These are phyloP conservation scores for Didymella pomorum DNA, from an alignment of 2,329 filamentous ascomycete genomes.

Conservation along the genomic window DNA sequence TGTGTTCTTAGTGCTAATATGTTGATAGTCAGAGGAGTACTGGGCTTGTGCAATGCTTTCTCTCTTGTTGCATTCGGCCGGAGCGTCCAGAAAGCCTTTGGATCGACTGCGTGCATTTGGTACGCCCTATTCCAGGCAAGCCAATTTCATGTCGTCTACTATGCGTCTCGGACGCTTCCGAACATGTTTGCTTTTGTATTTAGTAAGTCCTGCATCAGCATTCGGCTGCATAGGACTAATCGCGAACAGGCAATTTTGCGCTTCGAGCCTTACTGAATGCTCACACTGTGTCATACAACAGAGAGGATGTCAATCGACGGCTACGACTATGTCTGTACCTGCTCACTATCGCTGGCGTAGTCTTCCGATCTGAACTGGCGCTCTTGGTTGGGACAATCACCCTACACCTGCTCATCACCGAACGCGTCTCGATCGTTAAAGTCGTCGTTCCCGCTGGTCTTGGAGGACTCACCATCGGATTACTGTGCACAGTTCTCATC, in stretches of 20 bases:
- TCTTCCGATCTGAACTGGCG: slow-evolving; percentile 91
- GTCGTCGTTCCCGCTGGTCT: slow-evolving; percentile 72
- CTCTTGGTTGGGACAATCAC: slow-evolving; percentile 76
- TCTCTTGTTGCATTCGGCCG: slow-evolving; percentile 72
- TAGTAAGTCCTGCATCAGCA: slow-evolving; percentile 62
- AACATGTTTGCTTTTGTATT: slow-evolving; percentile 96
- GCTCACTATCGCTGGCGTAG: slow-evolving; percentile 78
- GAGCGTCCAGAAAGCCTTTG: slow-evolving; percentile 72
- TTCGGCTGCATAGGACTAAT: slow-evolving; percentile 1
- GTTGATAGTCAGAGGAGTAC: slow-evolving; percentile 70
- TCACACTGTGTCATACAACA: slow-evolving; percentile 48
- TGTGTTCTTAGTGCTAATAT: not conserved
- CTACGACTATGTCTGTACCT: slow-evolving; percentile 74
- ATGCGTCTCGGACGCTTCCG: slow-evolving; percentile 87
- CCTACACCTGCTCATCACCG: slow-evolving; percentile 67
- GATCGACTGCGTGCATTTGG: slow-evolving; percentile 75
- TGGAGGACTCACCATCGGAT: slow-evolving; percentile 69
- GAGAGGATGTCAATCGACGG: slow-evolving; percentile 53
- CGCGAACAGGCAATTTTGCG: slow-evolving; percentile 69
- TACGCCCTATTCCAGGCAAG: slow-evolving; percentile 78
- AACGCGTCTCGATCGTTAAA: slow-evolving; percentile 62
- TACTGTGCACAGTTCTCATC: slow-evolving; percentile 74
- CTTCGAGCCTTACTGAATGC: slow-evolving; percentile 62
- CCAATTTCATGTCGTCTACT: slow-evolving; percentile 94
- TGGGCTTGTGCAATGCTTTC: slow-evolving; percentile 78